phyloP scores from a whole-genome alignment of 2,329 filamentous ascomycete genomes.

The Fusarium musae region DNA sequence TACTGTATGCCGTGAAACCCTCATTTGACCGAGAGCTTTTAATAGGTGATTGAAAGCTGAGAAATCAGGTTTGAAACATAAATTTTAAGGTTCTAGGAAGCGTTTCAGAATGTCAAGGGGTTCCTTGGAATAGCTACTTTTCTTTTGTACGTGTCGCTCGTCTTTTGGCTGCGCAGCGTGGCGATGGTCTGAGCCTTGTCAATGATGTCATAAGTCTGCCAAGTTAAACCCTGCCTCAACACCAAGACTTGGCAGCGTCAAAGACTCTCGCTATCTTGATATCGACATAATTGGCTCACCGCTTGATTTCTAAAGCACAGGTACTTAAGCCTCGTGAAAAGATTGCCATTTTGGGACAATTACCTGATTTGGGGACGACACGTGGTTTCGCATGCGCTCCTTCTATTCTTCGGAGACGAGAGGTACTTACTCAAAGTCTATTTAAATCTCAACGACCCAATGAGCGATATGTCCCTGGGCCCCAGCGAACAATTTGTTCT shows the following conservation, averaged over 20 bases:
- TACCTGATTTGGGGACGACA: neutral
- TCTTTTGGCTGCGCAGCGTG: constrained; percentile 17
- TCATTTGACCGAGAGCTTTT: neutral
- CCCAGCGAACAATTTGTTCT: too few species aligned
- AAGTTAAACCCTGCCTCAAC: constrained; percentile 17
- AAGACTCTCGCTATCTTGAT: neutral
- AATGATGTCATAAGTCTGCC: constrained; percentile 27
- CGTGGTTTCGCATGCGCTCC: neutral
- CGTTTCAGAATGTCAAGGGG: constrained; percentile 28
- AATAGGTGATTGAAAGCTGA: neutral
- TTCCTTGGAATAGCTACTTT: constrained; percentile 15
- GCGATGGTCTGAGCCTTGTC: constrained; percentile 8
- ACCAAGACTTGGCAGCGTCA: constrained; percentile 25
- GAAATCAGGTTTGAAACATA: constrained; percentile 28
- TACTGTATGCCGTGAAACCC: neutral
- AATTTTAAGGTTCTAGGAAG: neutral
- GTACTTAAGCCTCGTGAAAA: neutral
- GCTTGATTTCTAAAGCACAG: neutral
- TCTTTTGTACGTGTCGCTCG: constrained; percentile 15
- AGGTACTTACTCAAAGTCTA: neutral
- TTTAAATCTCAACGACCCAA: neutral
- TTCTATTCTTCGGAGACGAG: neutral
- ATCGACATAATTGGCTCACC: neutral
- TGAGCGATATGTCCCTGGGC: too few species aligned
- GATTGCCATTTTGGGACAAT: neutral